A percentile compares a stretch with the other conserved stretches of the same genome.
Conservation (phyloP, 352 stramenopile species). For the Phytophthora europaea region DNA sequence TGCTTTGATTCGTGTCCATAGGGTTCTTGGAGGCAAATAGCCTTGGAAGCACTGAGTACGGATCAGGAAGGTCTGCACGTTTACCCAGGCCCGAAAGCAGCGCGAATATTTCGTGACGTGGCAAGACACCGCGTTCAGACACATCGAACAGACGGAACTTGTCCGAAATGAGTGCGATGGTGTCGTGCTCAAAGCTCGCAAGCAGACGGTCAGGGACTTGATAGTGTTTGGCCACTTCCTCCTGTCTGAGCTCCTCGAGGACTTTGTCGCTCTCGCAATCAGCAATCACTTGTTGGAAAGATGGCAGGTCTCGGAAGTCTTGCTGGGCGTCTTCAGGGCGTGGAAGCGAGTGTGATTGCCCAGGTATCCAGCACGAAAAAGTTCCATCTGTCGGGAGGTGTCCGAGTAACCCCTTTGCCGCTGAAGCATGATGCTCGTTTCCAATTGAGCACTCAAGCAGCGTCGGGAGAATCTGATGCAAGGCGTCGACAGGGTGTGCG, state of each 20-base stretch:
- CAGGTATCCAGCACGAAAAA: constrained; percentile 21
- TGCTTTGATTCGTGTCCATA: not conserved
- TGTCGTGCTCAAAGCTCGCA: constrained; percentile 40
- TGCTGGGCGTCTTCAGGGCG: not conserved
- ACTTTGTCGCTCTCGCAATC: constrained; percentile 39
- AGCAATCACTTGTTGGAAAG: constrained; percentile 53
- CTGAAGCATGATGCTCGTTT: not conserved
- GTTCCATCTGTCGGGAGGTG: constrained; percentile 18
- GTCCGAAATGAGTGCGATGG: constrained; percentile 37
- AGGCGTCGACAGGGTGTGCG: constrained; percentile 8
- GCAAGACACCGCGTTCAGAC: constrained; percentile 45
- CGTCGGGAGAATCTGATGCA: constrained; percentile 20
- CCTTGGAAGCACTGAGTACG: constrained; percentile 45
- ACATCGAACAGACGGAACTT: constrained; percentile 59
- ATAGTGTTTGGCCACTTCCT: constrained; percentile 37
- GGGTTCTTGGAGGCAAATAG: constrained; percentile 23
- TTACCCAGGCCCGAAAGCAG: constrained; percentile 48
- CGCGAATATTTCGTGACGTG: constrained; percentile 51
- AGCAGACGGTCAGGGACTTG: constrained; percentile 38
- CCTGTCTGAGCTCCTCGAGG: constrained; percentile 29
- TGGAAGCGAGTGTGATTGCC: not conserved
- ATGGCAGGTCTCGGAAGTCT: constrained; percentile 37
- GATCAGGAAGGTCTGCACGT: constrained; percentile 50
- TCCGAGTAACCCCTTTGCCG: constrained; percentile 19
- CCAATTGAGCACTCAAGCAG: constrained; percentile 16